Conservation (phyloP, 2,329 filamentous ascomycete genomes). For the Fusarium goolgardi region DNA sequence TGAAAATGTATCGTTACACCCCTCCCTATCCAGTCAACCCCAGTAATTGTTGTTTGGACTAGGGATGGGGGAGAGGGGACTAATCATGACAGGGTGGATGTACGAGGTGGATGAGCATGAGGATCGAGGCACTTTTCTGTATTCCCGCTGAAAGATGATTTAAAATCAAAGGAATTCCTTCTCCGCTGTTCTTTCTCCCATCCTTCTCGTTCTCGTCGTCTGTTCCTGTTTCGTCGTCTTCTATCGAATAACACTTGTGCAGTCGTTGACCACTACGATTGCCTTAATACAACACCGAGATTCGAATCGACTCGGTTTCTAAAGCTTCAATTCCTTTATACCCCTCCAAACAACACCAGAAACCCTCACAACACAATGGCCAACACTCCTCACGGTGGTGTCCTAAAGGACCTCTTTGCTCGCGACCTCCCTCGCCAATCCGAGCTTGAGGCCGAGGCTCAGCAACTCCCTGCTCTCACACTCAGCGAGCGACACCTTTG, state of each 20-base stretch:
- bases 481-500: constrained; percentile 96
- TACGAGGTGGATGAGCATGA: constrained; percentile 30
- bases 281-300: constrained; percentile 34
- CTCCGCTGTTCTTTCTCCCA: constrained; percentile 13
- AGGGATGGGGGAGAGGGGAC: constrained; percentile 31
- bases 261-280: constrained; percentile 49
- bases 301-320: constrained; percentile 24
- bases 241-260: constrained; percentile 27
- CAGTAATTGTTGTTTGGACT: constrained; percentile 30
- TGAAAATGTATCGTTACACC: constrained; percentile 17
- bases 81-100: constrained; percentile 41
- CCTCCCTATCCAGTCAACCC: constrained; percentile 31
- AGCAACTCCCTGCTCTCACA: constrained; percentile 83
- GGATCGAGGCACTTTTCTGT: constrained; percentile 24
- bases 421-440: constrained; percentile 87
- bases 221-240: constrained; percentile 23
- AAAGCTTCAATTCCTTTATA: constrained; percentile 11
- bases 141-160: constrained; percentile 26
- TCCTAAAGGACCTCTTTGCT: constrained; percentile 97
- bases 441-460: constrained; percentile 85
- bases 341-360: constrained; percentile 13
- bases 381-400: constrained; percentile 84
- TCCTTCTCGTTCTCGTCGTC: constrained; percentile 25
- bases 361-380: constrained; percentile 62
- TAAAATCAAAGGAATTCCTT: constrained; percentile 38